Conservation (phyloP, 2,329 filamentous ascomycete genomes). For the Neonectria neomacrospora region DNA sequence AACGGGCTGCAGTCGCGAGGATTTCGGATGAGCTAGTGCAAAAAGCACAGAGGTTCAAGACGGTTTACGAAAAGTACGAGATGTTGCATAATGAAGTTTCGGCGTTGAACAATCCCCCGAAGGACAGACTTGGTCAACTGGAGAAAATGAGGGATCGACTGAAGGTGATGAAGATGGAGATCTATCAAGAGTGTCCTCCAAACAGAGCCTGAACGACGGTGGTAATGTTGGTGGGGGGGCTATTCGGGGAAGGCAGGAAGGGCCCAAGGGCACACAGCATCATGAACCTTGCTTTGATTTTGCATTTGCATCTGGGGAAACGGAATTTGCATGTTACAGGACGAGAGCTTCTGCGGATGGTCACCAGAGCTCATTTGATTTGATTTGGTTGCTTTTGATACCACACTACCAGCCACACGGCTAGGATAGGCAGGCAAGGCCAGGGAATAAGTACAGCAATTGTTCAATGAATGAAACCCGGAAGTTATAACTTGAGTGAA, state of each 20-base stretch:
- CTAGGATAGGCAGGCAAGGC: slow-evolving; percentile 36
- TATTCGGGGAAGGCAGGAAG: slow-evolving; percentile 1
- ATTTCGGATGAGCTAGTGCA: slow-evolving; percentile 58
- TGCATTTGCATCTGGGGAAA: slow-evolving; percentile 41
- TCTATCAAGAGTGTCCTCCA: slow-evolving; percentile 59
- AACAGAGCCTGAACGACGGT: slow-evolving; percentile 39
- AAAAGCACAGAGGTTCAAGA: slow-evolving; percentile 66
- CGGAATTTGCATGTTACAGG: slow-evolving; percentile 40
- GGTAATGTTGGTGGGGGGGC: slow-evolving; percentile 32
- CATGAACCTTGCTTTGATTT: slow-evolving; percentile 40
- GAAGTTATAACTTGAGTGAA: slow-evolving; percentile 3
- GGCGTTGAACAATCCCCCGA: slow-evolving; percentile 60
- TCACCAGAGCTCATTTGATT: slow-evolving; percentile 40
- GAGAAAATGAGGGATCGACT: slow-evolving; percentile 66
- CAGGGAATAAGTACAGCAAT: slow-evolving; percentile 42
- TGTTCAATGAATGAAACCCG: slow-evolving; percentile 26
- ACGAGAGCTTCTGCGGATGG: slow-evolving; percentile 35
- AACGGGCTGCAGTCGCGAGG: slow-evolving; percentile 46
- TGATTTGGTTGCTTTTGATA: slow-evolving; percentile 42
- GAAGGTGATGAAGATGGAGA: slow-evolving; percentile 67
- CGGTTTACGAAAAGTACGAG: slow-evolving; percentile 67
- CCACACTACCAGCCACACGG: slow-evolving; percentile 38
- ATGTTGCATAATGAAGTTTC: slow-evolving; percentile 66
- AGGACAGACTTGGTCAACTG: slow-evolving; percentile 62
- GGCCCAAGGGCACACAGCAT: slow-evolving; percentile 38